Conservation (phyloP, 371 early-diverging fungal species). For the Mucor saturninus region DNA sequence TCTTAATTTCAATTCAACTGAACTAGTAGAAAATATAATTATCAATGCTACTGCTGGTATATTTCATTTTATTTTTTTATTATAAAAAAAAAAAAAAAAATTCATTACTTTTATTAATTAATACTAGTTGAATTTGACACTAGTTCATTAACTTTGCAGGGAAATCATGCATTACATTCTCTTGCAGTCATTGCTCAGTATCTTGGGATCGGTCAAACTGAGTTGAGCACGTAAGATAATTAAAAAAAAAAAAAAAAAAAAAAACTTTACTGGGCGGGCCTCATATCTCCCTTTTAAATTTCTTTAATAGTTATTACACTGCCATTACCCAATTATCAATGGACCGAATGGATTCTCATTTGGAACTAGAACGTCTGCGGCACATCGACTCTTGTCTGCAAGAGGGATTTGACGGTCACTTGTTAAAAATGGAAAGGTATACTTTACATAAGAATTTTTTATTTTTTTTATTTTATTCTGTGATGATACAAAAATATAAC, state of each 20-base stretch:
- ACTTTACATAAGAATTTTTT: no score
- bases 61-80: no score
- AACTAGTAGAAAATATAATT: slow-evolving; percentile 6
- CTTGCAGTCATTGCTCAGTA: slow-evolving; percentile 11
- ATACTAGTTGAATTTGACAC: not conserved
- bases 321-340: slow-evolving; percentile 13
- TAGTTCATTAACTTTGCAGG: not conserved
- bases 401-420: no score
- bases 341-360: slow-evolving; percentile 5
- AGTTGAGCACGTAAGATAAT: slow-evolving; percentile 20
- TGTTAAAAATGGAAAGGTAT: no score
- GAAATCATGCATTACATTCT: slow-evolving; percentile 1
- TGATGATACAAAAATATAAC: not conserved
- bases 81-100: not conserved
- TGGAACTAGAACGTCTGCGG: not conserved
- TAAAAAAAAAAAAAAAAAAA: not conserved
- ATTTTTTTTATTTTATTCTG: not conserved
- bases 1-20: slow-evolving; percentile 9
- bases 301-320: slow-evolving; percentile 14
- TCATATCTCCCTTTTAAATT: not conserved
- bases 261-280: not conserved
- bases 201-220: slow-evolving; percentile 15
- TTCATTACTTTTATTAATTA: not conserved
- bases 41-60: not conserved
- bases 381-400: no score